Base-by-base conservation (phyloP, 176 grass and related monocot species). In the Chrysopogon serrulatus region DNA sequence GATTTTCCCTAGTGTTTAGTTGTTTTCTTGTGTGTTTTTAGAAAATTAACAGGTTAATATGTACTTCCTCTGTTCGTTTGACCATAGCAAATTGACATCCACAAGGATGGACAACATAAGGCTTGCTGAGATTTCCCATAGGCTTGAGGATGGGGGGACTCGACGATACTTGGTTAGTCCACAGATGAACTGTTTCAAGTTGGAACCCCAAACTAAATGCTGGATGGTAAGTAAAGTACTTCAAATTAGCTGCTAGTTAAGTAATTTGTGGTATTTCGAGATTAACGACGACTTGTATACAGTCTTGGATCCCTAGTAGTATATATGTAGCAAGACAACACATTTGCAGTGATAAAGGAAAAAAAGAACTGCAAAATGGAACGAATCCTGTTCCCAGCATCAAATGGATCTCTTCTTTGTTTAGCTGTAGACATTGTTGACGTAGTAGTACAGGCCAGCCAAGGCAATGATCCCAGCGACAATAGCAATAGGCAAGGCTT, bases 381-480 rank as follows among this genome's bases (percentile, higher is more conserved):
- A 56, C 3, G 9, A 4, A 30, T 65, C 35, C 33, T 53, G 65
- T 75, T 47, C 40, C 30, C 6, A 11, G 27, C 27, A 7, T 4
- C 4, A 48, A 74, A 77, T 30, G n/a, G 24, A 19, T 42, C 32
- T 65, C 34, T 17, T 48, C 32, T 62, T 71, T 47, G 11, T 61
- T 69, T 90, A 95, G 5, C 54, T 81, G 73, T 92, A 98, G 26
- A 71, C 65, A 57, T 18, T 92, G 89, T 94, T 98, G 66, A 98
- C 85, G 77, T 99, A 99, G 86, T 90, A 90, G 83, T 87, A 98
- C 5, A 95, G 30, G 30, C 87, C 91, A 1, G 74, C 91, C 30
- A 99, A 70, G 35, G 71, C 91, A 13, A 87, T 48, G 54, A 93
- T 4, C 72, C 89, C 96, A 1, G 87, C 79, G 21, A 88, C 91